phyloP scores from a whole-genome alignment of 2,329 filamentous ascomycete species.

The Helotiales sp. region DNA sequence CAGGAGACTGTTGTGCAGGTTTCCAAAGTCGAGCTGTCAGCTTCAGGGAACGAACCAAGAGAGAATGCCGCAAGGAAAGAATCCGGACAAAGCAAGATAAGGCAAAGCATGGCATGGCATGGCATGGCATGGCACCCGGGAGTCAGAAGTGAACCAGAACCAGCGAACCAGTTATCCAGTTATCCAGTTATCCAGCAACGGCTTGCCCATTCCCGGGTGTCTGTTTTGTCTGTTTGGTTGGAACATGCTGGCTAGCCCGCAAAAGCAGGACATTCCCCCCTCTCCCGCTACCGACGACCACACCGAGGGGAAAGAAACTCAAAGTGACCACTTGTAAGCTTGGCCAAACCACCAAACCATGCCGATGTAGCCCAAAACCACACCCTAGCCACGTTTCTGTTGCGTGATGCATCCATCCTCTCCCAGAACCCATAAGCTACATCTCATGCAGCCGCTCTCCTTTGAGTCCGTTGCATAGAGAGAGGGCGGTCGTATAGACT shows the following conservation, averaged over 20 bases:
- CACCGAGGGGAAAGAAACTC: neutral
- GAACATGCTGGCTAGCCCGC: neutral
- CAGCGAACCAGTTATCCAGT: too few species aligned
- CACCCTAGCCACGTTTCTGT: neutral
- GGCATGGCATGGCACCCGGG: neutral
- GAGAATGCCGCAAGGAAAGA: neutral
- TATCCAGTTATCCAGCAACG: too few species aligned
- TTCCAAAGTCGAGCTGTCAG: neutral
- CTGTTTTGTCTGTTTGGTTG: slow-evolving; percentile 5
- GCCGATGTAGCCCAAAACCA: neutral
- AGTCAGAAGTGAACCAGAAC: neutral
- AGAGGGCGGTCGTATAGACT: neutral
- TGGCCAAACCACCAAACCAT: slow-evolving; percentile 1
- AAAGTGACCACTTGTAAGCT: slow-evolving; percentile 1
- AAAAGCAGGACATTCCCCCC: slow-evolving; percentile 9
- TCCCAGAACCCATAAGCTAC: neutral
- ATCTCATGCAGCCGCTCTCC: neutral
- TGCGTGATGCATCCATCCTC: neutral
- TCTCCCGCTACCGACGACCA: slow-evolving; percentile 9
- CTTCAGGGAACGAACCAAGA: neutral
- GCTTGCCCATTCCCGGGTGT: slow-evolving; percentile 5
- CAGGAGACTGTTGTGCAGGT: neutral
- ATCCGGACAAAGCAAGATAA: neutral
- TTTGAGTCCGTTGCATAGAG: neutral
- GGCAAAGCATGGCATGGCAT: neutral